Evolutionary conservation across 176 grass and related monocot species (phyloP).

Genomic region (Lolium perenne): DNA sequence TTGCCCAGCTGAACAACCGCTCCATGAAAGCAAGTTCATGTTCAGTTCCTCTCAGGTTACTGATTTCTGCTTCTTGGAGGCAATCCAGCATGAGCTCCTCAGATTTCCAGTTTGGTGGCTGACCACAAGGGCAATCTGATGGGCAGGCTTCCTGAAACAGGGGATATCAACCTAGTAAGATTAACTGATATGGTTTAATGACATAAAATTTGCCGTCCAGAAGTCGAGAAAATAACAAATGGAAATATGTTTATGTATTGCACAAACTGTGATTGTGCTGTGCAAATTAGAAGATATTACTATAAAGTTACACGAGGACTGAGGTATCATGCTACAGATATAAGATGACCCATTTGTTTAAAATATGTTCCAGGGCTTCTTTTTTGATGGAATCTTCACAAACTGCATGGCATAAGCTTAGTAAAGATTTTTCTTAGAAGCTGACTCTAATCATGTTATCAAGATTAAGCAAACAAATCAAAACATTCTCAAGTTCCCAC

Average conservation of each 20-base stretch:
- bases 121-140: background rate
- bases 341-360: background rate
- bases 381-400: background rate
- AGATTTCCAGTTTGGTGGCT: background rate
- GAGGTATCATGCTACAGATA: background rate
- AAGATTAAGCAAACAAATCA: background rate
- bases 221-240: background rate
- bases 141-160: background rate
- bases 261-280: background rate
- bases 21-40: constrained; percentile 8
- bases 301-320: background rate
- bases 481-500: background rate
- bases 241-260: background rate
- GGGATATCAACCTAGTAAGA: background rate
- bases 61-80: constrained; percentile 29
- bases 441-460: background rate
- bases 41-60: background rate
- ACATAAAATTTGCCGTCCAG: background rate
- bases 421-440: too few species aligned
- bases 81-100: background rate
- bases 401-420: background rate
- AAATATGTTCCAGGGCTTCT: background rate
- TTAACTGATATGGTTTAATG: background rate
- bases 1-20: constrained; percentile 23
- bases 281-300: background rate